Evolutionary conservation across 805 yeast genomes (phyloP).

Genomic region (Yamadazyma olivae): DNA sequence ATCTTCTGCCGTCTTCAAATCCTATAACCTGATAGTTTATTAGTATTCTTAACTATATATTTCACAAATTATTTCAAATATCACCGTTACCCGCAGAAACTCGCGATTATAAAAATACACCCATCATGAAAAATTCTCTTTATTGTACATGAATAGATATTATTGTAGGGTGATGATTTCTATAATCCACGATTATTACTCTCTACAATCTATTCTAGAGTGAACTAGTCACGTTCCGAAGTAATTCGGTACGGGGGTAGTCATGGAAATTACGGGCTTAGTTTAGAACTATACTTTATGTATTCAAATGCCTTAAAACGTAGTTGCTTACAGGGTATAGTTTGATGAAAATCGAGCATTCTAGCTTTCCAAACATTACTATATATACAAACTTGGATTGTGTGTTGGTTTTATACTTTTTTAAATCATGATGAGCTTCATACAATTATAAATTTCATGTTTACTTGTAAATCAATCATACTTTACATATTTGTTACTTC

Average conservation of each 20-base stretch:
- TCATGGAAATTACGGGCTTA: slow-evolving; percentile 42
- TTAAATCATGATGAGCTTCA: not conserved
- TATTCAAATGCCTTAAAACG: slow-evolving; percentile 1
- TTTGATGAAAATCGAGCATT: slow-evolving; percentile 32
- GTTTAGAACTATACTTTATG: slow-evolving; percentile 14
- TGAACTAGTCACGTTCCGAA: slow-evolving; percentile 26
- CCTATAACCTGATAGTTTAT: too few species aligned
- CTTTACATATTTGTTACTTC: not conserved
- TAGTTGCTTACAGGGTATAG: slow-evolving; percentile 1
- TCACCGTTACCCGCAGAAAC: slow-evolving; percentile 2
- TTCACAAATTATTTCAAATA: too few species aligned
- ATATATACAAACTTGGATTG: too few species aligned
- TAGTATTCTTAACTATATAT: too few species aligned
- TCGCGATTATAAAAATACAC: slow-evolving; percentile 3
- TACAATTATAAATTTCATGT: not conserved
- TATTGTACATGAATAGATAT: slow-evolving; percentile 48
- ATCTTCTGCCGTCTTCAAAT: too few species aligned
- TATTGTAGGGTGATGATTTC: slow-evolving; percentile 46
- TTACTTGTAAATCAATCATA: not conserved
- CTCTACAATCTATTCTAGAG: slow-evolving; percentile 52
- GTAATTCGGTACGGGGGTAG: slow-evolving; percentile 37
- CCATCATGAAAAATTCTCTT: slow-evolving; percentile 13
- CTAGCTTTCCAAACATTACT: slow-evolving; percentile 40
- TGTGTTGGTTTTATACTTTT: not conserved
- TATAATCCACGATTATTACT: slow-evolving; percentile 39